Evolutionary conservation across 2,329 filamentous ascomycete species (phyloP), one percentile per base, ranked within the genome.

Genomic region (Zasmidium cellare): DNA sequence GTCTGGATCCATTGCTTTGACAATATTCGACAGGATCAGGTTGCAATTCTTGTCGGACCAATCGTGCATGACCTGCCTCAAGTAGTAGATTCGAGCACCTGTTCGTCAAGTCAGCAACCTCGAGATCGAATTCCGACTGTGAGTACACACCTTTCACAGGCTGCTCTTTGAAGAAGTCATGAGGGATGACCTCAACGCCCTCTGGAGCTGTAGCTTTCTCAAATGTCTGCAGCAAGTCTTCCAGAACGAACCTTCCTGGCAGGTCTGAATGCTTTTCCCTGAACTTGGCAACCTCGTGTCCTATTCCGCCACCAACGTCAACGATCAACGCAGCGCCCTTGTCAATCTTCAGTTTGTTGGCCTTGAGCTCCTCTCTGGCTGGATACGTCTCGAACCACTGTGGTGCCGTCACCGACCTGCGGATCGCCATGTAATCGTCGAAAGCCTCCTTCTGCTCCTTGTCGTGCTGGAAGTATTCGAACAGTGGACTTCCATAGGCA

Each of bases 31-130:
- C 9, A 67, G 51, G 19, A 67, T 64, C 2, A 31, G 44, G 3
- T 57, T 16, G 46, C 56, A 59, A n/a, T 58, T 53, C 22, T 57
- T 53, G 28, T 66, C 60, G 14, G 54, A 45, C 57, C 57, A 65
- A 44, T 67, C 63, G 54, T 66, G 64, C 54, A 67, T 24, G 38
- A 67, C 55, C 22, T 55, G 49, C n/a, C 58, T 57, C 11, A 67
- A 22, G 55, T 62, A 66, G 55, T 67, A 66, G 2, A 70, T 57
- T 49, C 70, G 65, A 9, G 72, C 71, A 16, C 41, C 41, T 45
- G 41, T n/a, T n/a, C n/a, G n/a, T n/a, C n/a, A n/a, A n/a, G n/a
- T 5, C 6, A 45, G 16, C 19, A n/a, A 20, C 16, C 5, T 45
- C 19, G 16, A n/a, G 6, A 5, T 45, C 16, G 5, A 5, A n/a